A percentile compares a stretch with the other conserved stretches of the same genome.
Evolutionary conservation across 1,284 basidiomycete genomes (phyloP).

Genomic region (Sporisorium graminicola): DNA sequence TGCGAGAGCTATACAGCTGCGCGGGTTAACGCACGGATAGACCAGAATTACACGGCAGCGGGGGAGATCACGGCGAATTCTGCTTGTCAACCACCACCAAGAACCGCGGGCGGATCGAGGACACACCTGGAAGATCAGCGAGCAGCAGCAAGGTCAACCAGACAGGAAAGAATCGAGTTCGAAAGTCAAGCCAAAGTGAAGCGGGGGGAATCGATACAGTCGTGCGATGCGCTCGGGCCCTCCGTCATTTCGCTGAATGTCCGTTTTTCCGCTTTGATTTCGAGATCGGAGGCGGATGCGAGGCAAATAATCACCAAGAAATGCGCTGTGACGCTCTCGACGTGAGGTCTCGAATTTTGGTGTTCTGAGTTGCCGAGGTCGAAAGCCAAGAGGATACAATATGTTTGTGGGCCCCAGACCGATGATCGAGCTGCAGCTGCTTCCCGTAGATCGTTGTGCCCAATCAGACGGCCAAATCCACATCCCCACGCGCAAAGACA

Average conservation of each 20-base stretch:
- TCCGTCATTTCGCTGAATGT: too few relatives aligned
- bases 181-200: background rate
- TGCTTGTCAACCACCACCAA: background rate
- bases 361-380: background rate
- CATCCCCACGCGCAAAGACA: constrained; percentile 1
- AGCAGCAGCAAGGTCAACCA: background rate
- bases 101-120: background rate
- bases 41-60: background rate
- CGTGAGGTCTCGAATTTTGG: too few relatives aligned
- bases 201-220: constrained; percentile 9
- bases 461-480: constrained; percentile 3
- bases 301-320: background rate
- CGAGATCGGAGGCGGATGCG: constrained; percentile 7
- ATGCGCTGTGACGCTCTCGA: constrained; percentile 25
- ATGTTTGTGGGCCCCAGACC: background rate
- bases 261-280: background rate
- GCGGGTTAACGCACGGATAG: background rate
- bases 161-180: constrained; percentile 2
- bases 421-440: constrained; percentile 11
- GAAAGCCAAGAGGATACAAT: too few relatives aligned
- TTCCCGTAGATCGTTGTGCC: background rate
- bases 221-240: constrained; percentile 12
- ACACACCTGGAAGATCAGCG: constrained; percentile 5
- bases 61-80: background rate
- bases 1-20: too few relatives aligned